Evolutionary conservation across 306 rosid species (phyloP).

Genomic region (Trifolium repens): DNA sequence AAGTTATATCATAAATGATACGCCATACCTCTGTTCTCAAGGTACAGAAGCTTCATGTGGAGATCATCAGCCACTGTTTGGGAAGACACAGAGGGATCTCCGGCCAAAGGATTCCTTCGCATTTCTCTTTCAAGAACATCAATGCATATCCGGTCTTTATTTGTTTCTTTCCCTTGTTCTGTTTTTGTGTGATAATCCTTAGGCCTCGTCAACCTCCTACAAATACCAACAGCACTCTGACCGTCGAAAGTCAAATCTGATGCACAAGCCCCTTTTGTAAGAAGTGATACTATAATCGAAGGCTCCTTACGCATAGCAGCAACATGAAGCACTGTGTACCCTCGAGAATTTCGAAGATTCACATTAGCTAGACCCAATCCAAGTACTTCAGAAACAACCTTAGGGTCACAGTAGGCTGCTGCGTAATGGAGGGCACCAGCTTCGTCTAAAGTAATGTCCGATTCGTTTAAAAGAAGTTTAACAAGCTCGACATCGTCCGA

Average conservation of each 20-base stretch:
- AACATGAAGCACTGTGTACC: conserved; percentile 81
- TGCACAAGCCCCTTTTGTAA: conserved; percentile 76
- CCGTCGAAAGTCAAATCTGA: conserved; percentile 69
- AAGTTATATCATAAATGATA: conserved; percentile 24
- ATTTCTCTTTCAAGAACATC: conserved; percentile 92
- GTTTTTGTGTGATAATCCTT: conserved; percentile 73
- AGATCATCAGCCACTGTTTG: conserved; percentile 68
- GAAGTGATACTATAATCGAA: conserved; percentile 71
- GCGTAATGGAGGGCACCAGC: conserved; percentile 93
- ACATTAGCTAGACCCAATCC: conserved; percentile 64
- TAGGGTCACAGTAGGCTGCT: conserved; percentile 92
- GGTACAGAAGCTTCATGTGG: conserved; percentile 69
- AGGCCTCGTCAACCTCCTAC: conserved; percentile 88
- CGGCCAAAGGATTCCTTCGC: conserved; percentile 75
- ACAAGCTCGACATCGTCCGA: conserved; percentile 94
- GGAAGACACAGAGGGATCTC: conserved; percentile 48
- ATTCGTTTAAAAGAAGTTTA: conserved; percentile 71
- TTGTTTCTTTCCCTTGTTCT: conserved; percentile 72
- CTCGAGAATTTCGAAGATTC: conserved; percentile 69
- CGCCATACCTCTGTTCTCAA: conserved; percentile 79
- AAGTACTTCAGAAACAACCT: conserved; percentile 86
- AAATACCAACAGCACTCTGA: conserved; percentile 85
- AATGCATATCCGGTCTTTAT: conserved; percentile 85
- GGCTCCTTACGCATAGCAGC: conserved; percentile 94
- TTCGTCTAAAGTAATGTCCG: conserved; percentile 69